Conservation (phyloP, 2,329 filamentous ascomycete genomes). For the Arthrobotrys musiformis region DNA sequence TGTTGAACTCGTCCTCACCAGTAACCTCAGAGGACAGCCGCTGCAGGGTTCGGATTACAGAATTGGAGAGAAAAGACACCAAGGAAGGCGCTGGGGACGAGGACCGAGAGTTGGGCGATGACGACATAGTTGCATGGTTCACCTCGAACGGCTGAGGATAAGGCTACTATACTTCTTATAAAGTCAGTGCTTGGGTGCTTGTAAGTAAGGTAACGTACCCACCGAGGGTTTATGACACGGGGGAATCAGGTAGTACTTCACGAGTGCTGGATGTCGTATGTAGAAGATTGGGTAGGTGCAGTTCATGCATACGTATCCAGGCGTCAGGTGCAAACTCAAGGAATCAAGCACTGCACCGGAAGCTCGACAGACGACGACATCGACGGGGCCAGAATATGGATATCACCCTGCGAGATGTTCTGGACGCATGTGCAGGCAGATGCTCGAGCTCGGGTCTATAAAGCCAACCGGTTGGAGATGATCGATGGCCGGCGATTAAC, state of each 20-base stretch:
- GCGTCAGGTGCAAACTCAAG: neutral
- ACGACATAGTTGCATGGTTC: constrained; percentile 53
- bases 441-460: neutral
- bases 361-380: neutral
- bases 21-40: constrained; percentile 51
- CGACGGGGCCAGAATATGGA: neutral
- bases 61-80: constrained; percentile 51
- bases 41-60: constrained; percentile 48
- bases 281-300: neutral
- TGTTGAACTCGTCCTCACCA: constrained; percentile 52
- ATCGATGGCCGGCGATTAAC: neutral
- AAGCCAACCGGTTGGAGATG: neutral
- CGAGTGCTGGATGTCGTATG: neutral
- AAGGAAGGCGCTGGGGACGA: constrained; percentile 51
- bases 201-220: neutral
- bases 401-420: neutral
- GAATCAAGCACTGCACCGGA: neutral
- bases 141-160: neutral
- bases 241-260: neutral
- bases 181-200: neutral
- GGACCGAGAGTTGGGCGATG: constrained; percentile 47
- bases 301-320: neutral
- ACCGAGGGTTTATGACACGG: neutral
- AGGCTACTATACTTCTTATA: neutral
- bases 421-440: neutral